Base-by-base conservation (phyloP, 2,329 filamentous ascomycete genomes). In the Xylariomycetidae sp. region DNA sequence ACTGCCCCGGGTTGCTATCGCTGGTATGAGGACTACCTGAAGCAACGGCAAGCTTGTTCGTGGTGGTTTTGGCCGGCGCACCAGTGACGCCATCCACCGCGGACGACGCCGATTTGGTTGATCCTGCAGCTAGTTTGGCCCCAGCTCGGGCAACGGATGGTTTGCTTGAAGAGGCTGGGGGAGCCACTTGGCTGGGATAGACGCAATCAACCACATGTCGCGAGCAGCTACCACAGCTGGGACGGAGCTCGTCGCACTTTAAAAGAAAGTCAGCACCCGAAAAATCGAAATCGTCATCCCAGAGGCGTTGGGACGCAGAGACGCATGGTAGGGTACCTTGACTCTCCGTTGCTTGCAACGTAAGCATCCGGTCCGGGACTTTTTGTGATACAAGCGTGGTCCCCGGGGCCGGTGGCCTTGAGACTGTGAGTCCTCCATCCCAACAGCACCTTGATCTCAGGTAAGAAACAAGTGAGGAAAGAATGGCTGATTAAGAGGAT, bases 371-470 rank as follows among this genome's bases (percentile, higher is more conserved):
- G 44, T 49, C 17, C 53, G 44, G 22, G 49, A 54, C 31, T 57
- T 58, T 19, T 58, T 57, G 35, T 58, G 53, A 37, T 58, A 58
- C 18, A 58, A 43, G 14, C 54, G 50, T 10, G 54, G 53, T 25
- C 52, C 53, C 26, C 52, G 52, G 17, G 47, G 39, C 33, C 48
- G 48, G 25, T 40, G 34, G 15, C 48, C 46, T 26, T 43, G 46
- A 19, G 31, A 10, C 8, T 34, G 42, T 27, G 29, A 32, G 35
- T 45, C 41, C 34, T 43, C 43, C 43, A 44, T 44, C 14, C 16
- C 29, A 10, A 34, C 30, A 22, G 18, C 19, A n/a, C n/a, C n/a
- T n/a, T n/a, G n/a, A n/a, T n/a, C n/a, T n/a, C n/a, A n/a, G n/a
- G n/a, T n/a, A n/a, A n/a, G n/a, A n/a, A n/a, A n/a, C n/a, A n/a